A percentile compares a stretch with the other conserved stretches of the same genome.
Conservation (phyloP, 371 early-diverging fungal species). For the Circinella umbellata region DNA sequence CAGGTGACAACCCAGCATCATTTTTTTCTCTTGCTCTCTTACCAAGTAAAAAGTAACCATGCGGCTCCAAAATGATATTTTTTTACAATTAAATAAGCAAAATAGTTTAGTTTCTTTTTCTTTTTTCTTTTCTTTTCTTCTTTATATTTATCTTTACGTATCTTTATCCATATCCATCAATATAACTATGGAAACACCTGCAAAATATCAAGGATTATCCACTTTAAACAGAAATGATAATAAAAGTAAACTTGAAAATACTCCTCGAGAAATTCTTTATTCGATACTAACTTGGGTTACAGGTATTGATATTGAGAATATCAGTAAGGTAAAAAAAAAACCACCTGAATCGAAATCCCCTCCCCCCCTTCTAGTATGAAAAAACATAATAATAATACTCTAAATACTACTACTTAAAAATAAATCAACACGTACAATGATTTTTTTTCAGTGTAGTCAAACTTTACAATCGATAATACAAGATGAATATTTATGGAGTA, state of each 20-base stretch:
- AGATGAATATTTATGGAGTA: slow-evolving; percentile 16
- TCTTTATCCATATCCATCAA: no score
- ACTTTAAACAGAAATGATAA: neutral
- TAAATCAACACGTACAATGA: neutral
- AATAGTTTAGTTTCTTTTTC: no score
- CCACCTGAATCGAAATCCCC: neutral
- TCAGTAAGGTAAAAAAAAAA: slow-evolving; percentile 5
- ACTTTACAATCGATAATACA: neutral
- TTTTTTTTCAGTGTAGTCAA: neutral
- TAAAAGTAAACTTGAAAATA: neutral
- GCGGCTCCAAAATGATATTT: no score
- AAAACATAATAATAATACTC: no score
- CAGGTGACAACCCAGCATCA: no score
- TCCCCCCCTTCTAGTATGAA: neutral
- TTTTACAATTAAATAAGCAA: no score
- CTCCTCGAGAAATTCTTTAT: slow-evolving; percentile 14
- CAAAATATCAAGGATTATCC: no score
- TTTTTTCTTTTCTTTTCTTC: no score
- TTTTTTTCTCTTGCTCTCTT: no score
- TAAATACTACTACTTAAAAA: neutral
- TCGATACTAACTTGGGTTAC: slow-evolving; percentile 10
- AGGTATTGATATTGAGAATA: slow-evolving; percentile 8
- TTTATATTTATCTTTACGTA: no score
- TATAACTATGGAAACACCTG: no score
- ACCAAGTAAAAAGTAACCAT: no score